Conservation (phyloP, 306 rosid species). For the Castanopsis chinensis region DNA sequence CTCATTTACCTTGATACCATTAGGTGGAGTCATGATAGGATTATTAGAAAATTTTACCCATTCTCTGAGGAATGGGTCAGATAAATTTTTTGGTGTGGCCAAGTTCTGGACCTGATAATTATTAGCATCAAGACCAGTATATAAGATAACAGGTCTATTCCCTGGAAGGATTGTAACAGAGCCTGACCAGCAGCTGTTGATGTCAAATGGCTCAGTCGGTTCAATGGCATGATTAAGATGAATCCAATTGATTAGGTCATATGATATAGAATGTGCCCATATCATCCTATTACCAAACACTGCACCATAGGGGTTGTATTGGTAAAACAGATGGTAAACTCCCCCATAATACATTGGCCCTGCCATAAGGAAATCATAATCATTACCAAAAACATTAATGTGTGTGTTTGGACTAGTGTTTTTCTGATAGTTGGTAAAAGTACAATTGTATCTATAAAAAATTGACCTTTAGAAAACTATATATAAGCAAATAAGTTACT, state of each 20-base stretch:
- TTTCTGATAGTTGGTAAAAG: no score
- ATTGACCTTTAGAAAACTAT: no score
- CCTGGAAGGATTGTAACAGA: slow-evolving; percentile 17
- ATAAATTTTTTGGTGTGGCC: slow-evolving; percentile 25
- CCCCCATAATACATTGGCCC: slow-evolving; percentile 34
- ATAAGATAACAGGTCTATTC: slow-evolving; percentile 13
- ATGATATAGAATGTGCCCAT: slow-evolving; percentile 42
- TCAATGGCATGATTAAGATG: slow-evolving; percentile 19
- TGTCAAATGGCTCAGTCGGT: slow-evolving; percentile 27
- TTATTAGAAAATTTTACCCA: slow-evolving; percentile 35
- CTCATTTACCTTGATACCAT: slow-evolving; percentile 22
- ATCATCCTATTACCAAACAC: slow-evolving; percentile 13
- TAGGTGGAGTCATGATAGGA: slow-evolving; percentile 10
- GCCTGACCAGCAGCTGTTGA: slow-evolving; percentile 17
- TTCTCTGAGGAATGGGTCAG: slow-evolving; percentile 38
- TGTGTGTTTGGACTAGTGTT: no score
- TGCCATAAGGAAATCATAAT: neutral
- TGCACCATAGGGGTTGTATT: slow-evolving; percentile 34
- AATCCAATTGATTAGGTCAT: slow-evolving; percentile 37
- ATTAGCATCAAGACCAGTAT: slow-evolving; percentile 25
- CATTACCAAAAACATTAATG: neutral
- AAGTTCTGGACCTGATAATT: slow-evolving; percentile 29
- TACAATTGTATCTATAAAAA: no score
- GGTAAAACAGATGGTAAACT: slow-evolving; percentile 5
- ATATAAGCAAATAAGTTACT: no score